phyloP scores from a whole-genome alignment of 257 asterid species.

The Solanum pimpinellifolium region DNA sequence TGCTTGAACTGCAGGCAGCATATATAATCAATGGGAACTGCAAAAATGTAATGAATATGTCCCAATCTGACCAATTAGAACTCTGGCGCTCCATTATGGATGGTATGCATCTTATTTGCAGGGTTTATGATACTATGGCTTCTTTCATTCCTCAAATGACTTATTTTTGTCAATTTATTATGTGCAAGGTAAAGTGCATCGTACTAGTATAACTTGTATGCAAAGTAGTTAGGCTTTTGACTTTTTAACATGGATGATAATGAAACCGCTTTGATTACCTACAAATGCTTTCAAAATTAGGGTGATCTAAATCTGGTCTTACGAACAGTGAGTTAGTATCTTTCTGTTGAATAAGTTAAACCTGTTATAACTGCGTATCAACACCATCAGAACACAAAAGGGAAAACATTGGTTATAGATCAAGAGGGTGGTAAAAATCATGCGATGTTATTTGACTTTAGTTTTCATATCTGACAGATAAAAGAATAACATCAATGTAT shows the following conservation, averaged over 20 bases:
- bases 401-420: not conserved
- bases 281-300: not conserved
- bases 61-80: slow-evolving; percentile 84
- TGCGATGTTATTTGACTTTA: not conserved
- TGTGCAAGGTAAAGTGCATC: not conserved
- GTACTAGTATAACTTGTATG: not conserved
- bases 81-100: slow-evolving; percentile 84
- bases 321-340: not conserved
- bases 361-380: not conserved
- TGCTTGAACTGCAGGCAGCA: slow-evolving; percentile 67
- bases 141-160: not conserved
- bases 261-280: not conserved
- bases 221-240: not conserved
- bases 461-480: not conserved
- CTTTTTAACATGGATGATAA: not conserved
- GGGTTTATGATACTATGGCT: not conserved
- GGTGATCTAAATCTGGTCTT: not conserved
- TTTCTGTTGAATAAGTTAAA: not conserved
- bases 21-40: slow-evolving; percentile 83
- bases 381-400: not conserved
- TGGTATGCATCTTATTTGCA: slow-evolving; percentile 29
- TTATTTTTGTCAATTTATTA: not conserved
- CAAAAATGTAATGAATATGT: slow-evolving; percentile 94
- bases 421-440: not conserved
- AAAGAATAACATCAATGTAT: not conserved